Evolutionary conservation across 495 filamentous ascomycete species (phyloP), one percentile per base, ranked within the genome.

Genomic region (Podospora didyma): DNA sequence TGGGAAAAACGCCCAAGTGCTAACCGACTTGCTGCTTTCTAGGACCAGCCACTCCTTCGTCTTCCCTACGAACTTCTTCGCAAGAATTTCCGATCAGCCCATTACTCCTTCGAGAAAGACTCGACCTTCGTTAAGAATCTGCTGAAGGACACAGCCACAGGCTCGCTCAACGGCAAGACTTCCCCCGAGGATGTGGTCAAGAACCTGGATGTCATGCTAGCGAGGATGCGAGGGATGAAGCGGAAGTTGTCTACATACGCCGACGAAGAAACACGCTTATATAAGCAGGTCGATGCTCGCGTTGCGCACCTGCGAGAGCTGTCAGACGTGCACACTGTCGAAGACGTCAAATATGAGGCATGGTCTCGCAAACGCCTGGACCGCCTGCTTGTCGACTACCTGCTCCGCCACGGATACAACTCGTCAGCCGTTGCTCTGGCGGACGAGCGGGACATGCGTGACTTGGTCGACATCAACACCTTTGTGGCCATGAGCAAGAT

Each of bases 1-100:
- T 24, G 2, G 20, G 20, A 10, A 19, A 11, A n/a, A n/a, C n/a
- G n/a, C n/a, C 26, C 26, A 31, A 31, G 26, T 19, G 24, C 35
- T 52, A 14, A 9, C 49, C 23, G 28, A 47, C 23, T 26, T 14
- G 23, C 45, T 17, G 20, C 10, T 19, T 20, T 37, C 42, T 51
- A 96, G 92, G 94, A 98, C 70, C 93, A 97, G 83, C 88, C 94
- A 22, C 89, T 97, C 58, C 87, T 98, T 62, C 88, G 91, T 20
- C 79, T 97, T 3, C 94, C 94, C 20, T 84, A 90, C 69, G 93
- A 97, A 70, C 85, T 97, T 52, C 84, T 90, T 42, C 88, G 94
- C 52, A 88, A 90, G 66, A 97, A 96, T 69, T 92, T 97, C 75
- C 96, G 96, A 65, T 82, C 85, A 0, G 86, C 90, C 19, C 94